Evolutionary conservation across 768 basidiomycete genomes (phyloP).

Genomic region (Collybia nuda): DNA sequence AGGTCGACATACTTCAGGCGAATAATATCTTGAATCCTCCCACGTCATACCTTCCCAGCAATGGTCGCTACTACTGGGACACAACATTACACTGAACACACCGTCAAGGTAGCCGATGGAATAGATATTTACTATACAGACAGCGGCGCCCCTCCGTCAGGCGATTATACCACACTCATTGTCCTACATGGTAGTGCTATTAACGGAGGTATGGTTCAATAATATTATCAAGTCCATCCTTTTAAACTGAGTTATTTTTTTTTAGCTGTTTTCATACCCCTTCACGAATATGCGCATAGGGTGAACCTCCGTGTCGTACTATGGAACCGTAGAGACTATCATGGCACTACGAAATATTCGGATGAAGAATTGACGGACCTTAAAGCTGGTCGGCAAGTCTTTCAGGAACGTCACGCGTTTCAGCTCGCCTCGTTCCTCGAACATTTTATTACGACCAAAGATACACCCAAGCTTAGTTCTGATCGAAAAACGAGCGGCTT

Average conservation of each 20-base stretch:
- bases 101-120: conserved; percentile 19
- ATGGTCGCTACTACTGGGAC: no score
- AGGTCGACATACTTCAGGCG: no score
- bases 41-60: no score
- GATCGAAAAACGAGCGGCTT: conserved; percentile 32
- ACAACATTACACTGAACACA: neutral
- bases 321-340: conserved; percentile 32
- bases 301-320: conserved; percentile 26
- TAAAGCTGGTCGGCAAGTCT: conserved; percentile 18
- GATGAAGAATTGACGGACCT: conserved; percentile 31
- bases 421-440: conserved; percentile 27
- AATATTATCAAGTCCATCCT: neutral
- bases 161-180: conserved; percentile 34
- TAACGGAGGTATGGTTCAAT: conserved; percentile 26
- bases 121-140: conserved; percentile 31
- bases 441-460: conserved; percentile 23
- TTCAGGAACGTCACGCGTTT: conserved; percentile 24
- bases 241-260: neutral
- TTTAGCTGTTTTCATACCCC: conserved; percentile 12
- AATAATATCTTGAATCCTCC: no score
- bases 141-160: conserved; percentile 27
- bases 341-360: conserved; percentile 29
- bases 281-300: conserved; percentile 19
- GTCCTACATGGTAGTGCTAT: conserved; percentile 34
- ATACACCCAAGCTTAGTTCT: conserved; percentile 21